Conservation (phyloP, 257 asterid genomes). For the Fraxinus pennsylvanica region DNA sequence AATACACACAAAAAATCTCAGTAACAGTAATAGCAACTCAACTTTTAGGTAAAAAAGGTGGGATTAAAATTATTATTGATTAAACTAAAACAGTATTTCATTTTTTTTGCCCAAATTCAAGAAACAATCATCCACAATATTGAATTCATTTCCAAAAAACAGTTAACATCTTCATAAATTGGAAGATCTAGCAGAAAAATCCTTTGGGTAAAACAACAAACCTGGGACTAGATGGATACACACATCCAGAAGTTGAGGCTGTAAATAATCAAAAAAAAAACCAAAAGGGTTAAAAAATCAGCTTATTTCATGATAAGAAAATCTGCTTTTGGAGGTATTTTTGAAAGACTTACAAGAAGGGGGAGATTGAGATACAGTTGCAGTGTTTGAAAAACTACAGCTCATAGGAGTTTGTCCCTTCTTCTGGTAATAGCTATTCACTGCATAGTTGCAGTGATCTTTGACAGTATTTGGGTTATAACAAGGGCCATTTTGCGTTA, state of each 20-base stretch:
- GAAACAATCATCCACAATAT: background rate
- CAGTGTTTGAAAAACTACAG: slow-evolving; percentile 73
- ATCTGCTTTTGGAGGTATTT: background rate
- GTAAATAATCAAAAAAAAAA: slow-evolving; percentile 12
- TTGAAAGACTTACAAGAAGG: slow-evolving; percentile 56
- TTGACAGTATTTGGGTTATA: slow-evolving; percentile 68
- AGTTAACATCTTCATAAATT: background rate
- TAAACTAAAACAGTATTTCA: background rate
- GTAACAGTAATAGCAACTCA: background rate
- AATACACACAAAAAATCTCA: background rate
- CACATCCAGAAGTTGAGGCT: slow-evolving; percentile 43
- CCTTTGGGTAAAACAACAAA: slow-evolving; percentile 15
- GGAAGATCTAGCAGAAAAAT: slow-evolving; percentile 17
- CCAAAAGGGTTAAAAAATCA: background rate
- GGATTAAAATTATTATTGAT: background rate
- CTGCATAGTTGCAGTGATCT: slow-evolving; percentile 93
- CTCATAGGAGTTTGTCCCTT: slow-evolving; percentile 43
- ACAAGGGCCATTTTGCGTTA: slow-evolving; percentile 64
- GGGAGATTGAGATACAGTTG: slow-evolving; percentile 34
- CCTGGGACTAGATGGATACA: slow-evolving; percentile 52
- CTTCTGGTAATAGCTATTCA: slow-evolving; percentile 81
- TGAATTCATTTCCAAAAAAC: background rate
- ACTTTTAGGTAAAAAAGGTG: background rate
- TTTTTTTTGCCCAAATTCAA: background rate
- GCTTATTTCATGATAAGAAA: background rate